Evolutionary conservation across 2,329 filamentous ascomycete genomes (phyloP), one percentile per base, ranked within the genome.

Genomic region (Calonectria pseudoreteaudii): DNA sequence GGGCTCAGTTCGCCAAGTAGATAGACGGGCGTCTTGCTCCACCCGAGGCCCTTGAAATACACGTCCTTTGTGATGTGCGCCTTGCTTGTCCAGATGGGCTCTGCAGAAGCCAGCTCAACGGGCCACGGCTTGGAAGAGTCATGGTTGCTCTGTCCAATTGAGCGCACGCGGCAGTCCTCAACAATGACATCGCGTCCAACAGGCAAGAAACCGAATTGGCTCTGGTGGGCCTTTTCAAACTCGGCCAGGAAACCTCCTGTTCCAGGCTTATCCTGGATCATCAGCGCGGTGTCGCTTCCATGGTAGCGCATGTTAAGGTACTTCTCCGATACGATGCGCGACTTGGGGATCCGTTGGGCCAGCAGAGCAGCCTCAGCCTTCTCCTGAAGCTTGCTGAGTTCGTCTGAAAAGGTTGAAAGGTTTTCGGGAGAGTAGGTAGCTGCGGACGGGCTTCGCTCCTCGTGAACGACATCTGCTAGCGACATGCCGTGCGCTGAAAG

Each of bases 281-380:
- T 98, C 56, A 98, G 88, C 0, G 95, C 94, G 8, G 95, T 96
- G 82, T 98, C 95, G 0, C 95, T 98, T 18, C 95, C 95, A 53
- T 94, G 91, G 81, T 97, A 98, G 65, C 95, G 89, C 92, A 98
- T 95, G 82, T 98, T 98, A 68, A 98, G 90, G 80, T 98, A 98
- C 82, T 97, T 93, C 82, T 98, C 95, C 80, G 96, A 97, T 0
- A 93, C 88, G 34, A 98, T 94, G 47, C 94, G 91, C 5, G 90
- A 86, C 58, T 94, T 90, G 0, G 88, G 86, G 80, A 98, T 98
- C 0, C 95, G 95, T 84, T 98, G 95, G 4, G 93, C 92, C 26
- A 87, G 86, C 10, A 98, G 86, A 0, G 91, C 91, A 23, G 88
- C 86, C 0, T 87, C 90, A 0, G 94, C 95, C 80, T 92, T 94